Evolutionary conservation across 2,329 filamentous ascomycete species (phyloP).

Genomic region (Alternaria sp.): DNA sequence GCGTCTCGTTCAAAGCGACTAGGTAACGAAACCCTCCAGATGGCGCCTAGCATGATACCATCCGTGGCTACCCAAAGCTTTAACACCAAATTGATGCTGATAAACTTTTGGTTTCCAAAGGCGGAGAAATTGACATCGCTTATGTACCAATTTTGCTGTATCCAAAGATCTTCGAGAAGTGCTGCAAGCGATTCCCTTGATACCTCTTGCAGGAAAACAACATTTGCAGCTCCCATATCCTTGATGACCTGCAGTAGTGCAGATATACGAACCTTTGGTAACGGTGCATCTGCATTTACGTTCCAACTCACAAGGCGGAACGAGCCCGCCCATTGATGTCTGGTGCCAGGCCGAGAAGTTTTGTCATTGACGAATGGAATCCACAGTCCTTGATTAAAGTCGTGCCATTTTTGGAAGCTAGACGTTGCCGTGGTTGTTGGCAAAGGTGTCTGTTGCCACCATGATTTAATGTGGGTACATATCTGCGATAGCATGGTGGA

Average conservation of each 20-base stretch:
- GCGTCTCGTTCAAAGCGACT: constrained; percentile 15
- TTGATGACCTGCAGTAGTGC: constrained; percentile 5
- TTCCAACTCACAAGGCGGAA: constrained; percentile 15
- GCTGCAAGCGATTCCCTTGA: not conserved
- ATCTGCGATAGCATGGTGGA: constrained; percentile 13
- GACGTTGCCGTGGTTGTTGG: constrained; percentile 4
- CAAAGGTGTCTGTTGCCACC: constrained; percentile 13
- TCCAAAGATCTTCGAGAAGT: constrained; percentile 4
- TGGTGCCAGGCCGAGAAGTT: not conserved
- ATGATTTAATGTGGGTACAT: constrained; percentile 3
- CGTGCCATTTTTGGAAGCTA: constrained; percentile 11
- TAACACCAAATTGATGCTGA: constrained; percentile 4
- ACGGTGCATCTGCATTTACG: not conserved
- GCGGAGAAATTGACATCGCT: not conserved
- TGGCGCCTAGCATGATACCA: not conserved
- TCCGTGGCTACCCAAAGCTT: not conserved
- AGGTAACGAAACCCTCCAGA: constrained; percentile 8
- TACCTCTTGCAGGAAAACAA: constrained; percentile 14
- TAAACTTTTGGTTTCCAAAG: constrained; percentile 6
- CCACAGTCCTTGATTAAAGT: constrained; percentile 1
- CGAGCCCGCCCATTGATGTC: constrained; percentile 7
- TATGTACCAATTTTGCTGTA: constrained; percentile 8
- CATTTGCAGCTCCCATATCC: not conserved
- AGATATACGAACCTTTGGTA: constrained; percentile 6
- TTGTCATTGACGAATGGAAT: not conserved